Evolutionary conservation across 139 green algal genomes (phyloP).

Genomic region (Chlorella sorokiniana): DNA sequence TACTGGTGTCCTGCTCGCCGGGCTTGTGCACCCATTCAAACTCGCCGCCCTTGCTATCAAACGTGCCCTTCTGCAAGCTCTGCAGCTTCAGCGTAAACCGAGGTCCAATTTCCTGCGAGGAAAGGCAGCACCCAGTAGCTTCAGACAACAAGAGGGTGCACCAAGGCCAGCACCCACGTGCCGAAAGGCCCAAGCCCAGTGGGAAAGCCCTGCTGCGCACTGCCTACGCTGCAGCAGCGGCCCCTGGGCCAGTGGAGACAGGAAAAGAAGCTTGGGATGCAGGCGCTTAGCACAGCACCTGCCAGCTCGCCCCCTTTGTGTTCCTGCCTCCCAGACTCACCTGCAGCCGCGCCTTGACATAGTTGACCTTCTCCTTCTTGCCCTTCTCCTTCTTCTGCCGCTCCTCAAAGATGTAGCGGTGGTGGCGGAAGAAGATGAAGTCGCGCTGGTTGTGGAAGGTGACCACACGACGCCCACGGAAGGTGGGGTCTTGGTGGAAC

Average conservation of each 20-base stretch:
- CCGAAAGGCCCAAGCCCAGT: no score
- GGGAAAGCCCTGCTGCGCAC: background rate
- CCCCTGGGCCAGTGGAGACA: background rate
- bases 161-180: background rate
- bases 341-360: constrained; percentile 72
- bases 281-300: no score
- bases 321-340: constrained; percentile 26
- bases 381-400: constrained; percentile 60
- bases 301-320: background rate
- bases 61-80: constrained; percentile 94
- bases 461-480: constrained; percentile 83
- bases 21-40: constrained; percentile 94
- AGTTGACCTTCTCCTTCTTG: constrained; percentile 59
- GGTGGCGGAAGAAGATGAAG: constrained; percentile 98
- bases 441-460: constrained; percentile 99
- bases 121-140: background rate
- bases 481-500: constrained; percentile 92
- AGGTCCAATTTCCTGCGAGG: constrained; percentile 92
- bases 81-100: constrained; percentile 95
- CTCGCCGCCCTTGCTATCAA: constrained; percentile 93
- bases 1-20: constrained; percentile 75
- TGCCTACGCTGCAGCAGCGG: background rate
- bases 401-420: constrained; percentile 94
- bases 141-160: background rate
- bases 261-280: no score